Base-by-base conservation (phyloP, 2,329 filamentous ascomycete genomes). In the Paraconiothyrium sp. region DNA sequence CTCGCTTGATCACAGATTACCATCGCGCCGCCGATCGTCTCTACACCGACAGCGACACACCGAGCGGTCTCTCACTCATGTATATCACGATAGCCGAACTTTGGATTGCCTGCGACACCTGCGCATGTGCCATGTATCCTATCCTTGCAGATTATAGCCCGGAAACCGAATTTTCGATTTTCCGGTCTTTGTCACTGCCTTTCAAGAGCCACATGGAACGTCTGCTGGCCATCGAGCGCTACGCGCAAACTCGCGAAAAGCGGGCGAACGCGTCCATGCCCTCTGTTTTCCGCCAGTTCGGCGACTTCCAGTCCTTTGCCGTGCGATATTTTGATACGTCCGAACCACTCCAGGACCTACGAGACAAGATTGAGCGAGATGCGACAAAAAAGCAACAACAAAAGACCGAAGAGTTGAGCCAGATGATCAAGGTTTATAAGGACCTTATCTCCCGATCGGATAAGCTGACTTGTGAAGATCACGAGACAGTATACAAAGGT, bases 41-140 rank as follows among this genome's bases (percentile, higher is more conserved):
- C 0, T 88, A 88, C 20, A 22, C 20, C 47, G 2, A 57, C 0
- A 62, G 54, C 0, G 62, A 56, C 0, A 79, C 82, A 2, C 83
- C 87, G 0, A 81, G 85, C 61, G 75, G 73, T 0, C 67, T 78
- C 0, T 90, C 88, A 0, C 62, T 82, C 4, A 88, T 89, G 84
- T 59, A 88, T 2, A 78, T 90, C 0, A 86, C 83, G 0, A 66
- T 85, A 0, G 65, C 88, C 2, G 86, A 89, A 57, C 70, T 90
- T 0, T 90, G 88, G 88, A 70, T 86, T 8, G 84, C 84, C 0
- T 82, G 84, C 35, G 88, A 90, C 62, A 83, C 77, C 54, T 76
- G 78, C 1, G 82, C 83, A 0, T 74, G 79, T 1, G 14, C 58
- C 1, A 58, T 74, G 0, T 76, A 80, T n/a, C 75, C 80, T 0